Conservation (phyloP, 2,329 filamentous ascomycete genomes). For the Aureobasidium sp. region DNA sequence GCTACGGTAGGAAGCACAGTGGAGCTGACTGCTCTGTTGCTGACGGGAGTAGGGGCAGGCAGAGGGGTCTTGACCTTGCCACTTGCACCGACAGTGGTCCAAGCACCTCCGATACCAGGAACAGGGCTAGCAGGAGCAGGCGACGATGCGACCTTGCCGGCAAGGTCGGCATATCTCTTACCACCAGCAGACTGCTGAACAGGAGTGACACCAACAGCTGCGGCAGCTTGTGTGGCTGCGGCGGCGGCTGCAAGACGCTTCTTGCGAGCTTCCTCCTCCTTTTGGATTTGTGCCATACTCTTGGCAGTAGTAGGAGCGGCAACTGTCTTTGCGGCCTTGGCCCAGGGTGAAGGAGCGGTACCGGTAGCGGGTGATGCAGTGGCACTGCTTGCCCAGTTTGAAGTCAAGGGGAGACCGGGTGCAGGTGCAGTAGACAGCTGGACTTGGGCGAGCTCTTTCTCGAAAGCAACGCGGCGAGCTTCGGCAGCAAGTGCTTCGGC, state of each 20-base stretch:
- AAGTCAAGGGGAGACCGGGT: conserved; percentile 75
- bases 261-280: conserved; percentile 89
- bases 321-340: conserved; percentile 50
- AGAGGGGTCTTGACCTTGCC: conserved; percentile 79
- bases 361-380: conserved; percentile 60
- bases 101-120: conserved; percentile 54
- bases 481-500: conserved; percentile 74
- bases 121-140: conserved; percentile 31
- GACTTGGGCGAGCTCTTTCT: conserved; percentile 67
- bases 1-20: conserved; percentile 31
- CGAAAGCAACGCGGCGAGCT: conserved; percentile 66
- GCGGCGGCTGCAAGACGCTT: conserved; percentile 56
- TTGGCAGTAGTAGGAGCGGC: conserved; percentile 57
- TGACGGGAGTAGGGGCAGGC: conserved; percentile 43
- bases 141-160: conserved; percentile 59
- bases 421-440: conserved; percentile 52
- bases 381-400: conserved; percentile 82
- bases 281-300: conserved; percentile 91
- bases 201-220: conserved; percentile 34
- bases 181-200: conserved; percentile 45
- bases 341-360: conserved; percentile 55
- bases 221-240: conserved; percentile 39
- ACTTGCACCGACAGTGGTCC: conserved; percentile 91
- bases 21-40: conserved; percentile 41
- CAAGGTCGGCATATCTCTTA: conserved; percentile 92